phyloP scores from a whole-genome alignment of 139 green algal species.

The Picochlorum sp. region DNA sequence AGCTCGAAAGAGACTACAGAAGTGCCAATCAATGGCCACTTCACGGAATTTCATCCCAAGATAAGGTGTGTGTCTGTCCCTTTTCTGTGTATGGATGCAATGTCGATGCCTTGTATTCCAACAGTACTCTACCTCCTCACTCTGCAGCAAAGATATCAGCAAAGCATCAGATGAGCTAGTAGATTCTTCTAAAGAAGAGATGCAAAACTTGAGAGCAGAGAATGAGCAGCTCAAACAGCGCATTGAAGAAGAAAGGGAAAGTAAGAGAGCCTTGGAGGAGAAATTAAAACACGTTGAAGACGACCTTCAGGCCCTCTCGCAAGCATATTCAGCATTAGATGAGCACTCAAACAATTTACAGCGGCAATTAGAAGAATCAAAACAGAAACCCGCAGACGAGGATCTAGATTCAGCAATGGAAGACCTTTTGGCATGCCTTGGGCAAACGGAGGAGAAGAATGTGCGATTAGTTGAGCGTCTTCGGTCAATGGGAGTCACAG shows the following conservation, averaged over 20 bases:
- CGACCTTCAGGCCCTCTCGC: background rate
- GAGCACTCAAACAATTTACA: background rate
- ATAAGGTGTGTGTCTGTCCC: too few relatives aligned
- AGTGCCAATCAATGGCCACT: too few relatives aligned
- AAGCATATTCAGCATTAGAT: background rate
- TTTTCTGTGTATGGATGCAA: too few relatives aligned
- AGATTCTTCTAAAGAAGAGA: too few relatives aligned
- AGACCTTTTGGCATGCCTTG: conserved; percentile 80
- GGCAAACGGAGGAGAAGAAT: conserved; percentile 49
- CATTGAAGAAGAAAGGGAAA: background rate
- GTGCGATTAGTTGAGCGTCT: too few relatives aligned
- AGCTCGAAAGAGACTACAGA: too few relatives aligned
- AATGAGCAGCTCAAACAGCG: background rate
- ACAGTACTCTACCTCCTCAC: too few relatives aligned
- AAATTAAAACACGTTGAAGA: background rate
- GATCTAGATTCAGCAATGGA: conserved; percentile 52
- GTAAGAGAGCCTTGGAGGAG: background rate
- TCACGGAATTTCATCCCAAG: too few relatives aligned
- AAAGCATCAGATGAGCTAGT: too few relatives aligned
- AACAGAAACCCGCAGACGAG: background rate
- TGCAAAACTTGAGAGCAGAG: background rate
- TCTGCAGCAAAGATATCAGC: too few relatives aligned
- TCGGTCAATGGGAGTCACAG: too few relatives aligned
- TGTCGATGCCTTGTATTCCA: too few relatives aligned
- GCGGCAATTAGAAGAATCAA: background rate